Evolutionary conservation across 306 rosid species (phyloP).

Genomic region (Cicer chorassanicum): DNA sequence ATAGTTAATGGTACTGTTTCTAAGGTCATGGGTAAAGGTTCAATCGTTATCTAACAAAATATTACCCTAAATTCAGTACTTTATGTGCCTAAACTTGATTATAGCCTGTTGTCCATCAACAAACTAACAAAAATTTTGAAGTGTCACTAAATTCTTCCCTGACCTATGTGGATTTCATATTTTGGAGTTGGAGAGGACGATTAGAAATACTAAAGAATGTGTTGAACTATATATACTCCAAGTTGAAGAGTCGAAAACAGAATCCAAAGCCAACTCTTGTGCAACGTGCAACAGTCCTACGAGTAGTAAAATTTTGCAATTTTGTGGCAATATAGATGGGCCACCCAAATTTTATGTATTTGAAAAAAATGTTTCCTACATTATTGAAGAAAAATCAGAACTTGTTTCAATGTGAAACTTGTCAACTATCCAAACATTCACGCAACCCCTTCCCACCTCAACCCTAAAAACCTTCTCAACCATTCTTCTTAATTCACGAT

Average conservation of each 20-base stretch:
- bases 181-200: background rate
- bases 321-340: no score
- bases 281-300: background rate
- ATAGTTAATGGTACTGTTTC: background rate
- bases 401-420: no score
- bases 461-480: no score
- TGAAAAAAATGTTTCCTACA: no score
- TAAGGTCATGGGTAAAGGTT: background rate
- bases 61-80: background rate
- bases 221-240: background rate
- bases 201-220: background rate
- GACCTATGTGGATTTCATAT: constrained; percentile 1
- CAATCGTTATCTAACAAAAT: no score
- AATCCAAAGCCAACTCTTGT: background rate
- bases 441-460: no score
- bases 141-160: no score
- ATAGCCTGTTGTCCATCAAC: background rate
- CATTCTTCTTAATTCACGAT: no score
- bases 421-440: no score
- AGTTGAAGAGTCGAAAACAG: background rate
- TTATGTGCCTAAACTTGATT: background rate
- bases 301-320: background rate
- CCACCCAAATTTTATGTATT: no score
- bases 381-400: no score
- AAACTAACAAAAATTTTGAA: no score